These are phyloP conservation scores for Geranium rotundifolium DNA, from an alignment of 345 rosid species.

Conservation along the genomic window DNA sequence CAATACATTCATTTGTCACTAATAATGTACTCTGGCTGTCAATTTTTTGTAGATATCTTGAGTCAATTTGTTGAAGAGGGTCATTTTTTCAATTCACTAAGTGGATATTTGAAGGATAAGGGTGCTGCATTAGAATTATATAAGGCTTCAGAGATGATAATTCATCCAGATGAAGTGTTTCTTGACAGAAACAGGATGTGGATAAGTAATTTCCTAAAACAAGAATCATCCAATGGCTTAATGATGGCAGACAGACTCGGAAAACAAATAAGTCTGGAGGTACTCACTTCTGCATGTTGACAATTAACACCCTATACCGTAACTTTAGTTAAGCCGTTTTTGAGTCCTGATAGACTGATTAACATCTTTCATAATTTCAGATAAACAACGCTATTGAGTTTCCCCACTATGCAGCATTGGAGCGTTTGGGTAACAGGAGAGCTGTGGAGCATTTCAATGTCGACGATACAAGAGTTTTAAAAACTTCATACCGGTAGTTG, in stretches of 20 bases:
- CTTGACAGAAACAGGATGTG: constrained; percentile 39
- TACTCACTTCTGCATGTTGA: too few relatives aligned
- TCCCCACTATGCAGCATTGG: constrained; percentile 42
- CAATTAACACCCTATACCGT: too few relatives aligned
- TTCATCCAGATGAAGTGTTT: constrained; percentile 37
- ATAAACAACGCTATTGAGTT: constrained; percentile 49
- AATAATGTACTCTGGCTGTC: background rate
- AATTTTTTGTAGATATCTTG: constrained; percentile 40
- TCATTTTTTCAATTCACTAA: constrained; percentile 36
- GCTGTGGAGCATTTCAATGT: constrained; percentile 30
- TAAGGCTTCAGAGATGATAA: constrained; percentile 47
- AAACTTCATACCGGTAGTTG: constrained; percentile 51
- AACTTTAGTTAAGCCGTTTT: background rate
- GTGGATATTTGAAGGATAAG: constrained; percentile 46
- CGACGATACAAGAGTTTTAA: constrained; percentile 29
- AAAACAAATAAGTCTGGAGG: constrained; percentile 11
- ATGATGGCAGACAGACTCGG: constrained; percentile 17
- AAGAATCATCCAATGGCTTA: constrained; percentile 27
- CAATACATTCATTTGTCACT: background rate
- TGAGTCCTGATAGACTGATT: background rate
- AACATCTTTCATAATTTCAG: constrained; percentile 28
- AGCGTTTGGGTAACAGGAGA: constrained; percentile 48
- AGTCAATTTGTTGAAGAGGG: constrained; percentile 39
- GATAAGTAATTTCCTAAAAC: constrained; percentile 43
- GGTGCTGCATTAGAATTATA: constrained; percentile 49